Conservation (phyloP, 164 flowering plant genomes). For the Magnolia changhungtana region DNA sequence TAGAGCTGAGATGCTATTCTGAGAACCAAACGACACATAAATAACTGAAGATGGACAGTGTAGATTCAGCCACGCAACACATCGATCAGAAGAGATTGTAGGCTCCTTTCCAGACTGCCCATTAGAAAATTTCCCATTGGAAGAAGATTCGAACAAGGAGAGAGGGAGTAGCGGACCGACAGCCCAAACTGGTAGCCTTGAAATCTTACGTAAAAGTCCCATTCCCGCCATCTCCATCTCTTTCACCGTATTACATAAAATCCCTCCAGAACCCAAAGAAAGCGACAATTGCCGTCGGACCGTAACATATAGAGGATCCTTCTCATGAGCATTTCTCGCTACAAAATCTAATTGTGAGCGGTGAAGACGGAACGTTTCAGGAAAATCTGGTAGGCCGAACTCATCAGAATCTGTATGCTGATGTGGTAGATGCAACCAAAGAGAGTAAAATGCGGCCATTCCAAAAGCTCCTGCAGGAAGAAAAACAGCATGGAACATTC, state of each 20-base stretch:
- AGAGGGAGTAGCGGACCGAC: constrained; percentile 5
- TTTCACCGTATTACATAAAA: constrained; percentile 7
- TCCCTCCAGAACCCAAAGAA: constrained; percentile 6
- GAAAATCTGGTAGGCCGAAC: constrained; percentile 7
- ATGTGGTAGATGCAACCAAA: constrained; percentile 5
- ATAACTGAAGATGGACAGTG: constrained; percentile 5
- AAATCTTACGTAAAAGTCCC: not conserved
- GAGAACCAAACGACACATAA: constrained; percentile 7
- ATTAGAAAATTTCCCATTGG: not conserved
- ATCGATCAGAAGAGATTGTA: not conserved
- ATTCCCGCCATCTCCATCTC: constrained; percentile 6
- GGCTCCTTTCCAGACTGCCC: not conserved
- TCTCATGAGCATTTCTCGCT: not conserved
- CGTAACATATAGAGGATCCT: not conserved
- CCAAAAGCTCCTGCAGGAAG: constrained; percentile 11
- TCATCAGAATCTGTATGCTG: not conserved
- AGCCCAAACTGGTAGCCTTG: constrained; percentile 8
- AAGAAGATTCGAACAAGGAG: not conserved
- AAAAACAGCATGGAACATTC: constrained; percentile 3
- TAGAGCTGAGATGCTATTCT: not conserved
- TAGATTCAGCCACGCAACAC: not conserved
- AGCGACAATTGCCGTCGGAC: not conserved
- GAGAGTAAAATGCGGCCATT: constrained; percentile 8
- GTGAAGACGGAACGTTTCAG: constrained; percentile 6
- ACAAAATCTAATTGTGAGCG: not conserved